Base-by-base conservation (phyloP, 176 grass and related monocot genomes). In the Saccharum officinarum region DNA sequence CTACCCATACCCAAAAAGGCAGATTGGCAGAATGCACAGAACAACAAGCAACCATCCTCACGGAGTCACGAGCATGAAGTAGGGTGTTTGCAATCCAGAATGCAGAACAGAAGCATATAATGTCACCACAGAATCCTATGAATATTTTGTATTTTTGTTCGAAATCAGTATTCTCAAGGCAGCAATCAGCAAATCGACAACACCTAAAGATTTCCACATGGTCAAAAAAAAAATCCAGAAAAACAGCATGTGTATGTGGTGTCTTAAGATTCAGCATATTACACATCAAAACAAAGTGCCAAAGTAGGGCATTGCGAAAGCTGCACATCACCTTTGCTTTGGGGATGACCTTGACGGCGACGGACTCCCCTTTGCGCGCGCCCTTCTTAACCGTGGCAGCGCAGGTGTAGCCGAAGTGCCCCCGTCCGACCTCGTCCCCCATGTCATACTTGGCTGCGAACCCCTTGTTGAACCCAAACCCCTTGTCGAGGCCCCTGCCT, bases 341-440 rank as follows among this genome's bases (percentile, higher is more conserved):
- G 36, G 93, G 93, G 52, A 95, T 95, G 86, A 95, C 90, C 80
- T 95, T 95, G 70, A 92, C 70, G 28, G 84, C 84, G 74, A 86
- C 80, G 0, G 78, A 45, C 14, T 89, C 87, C 3, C 80, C 91
- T 69, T 92, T 89, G 62, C 69, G 80, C 54, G 70, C 55, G 1
- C 91, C 84, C 69, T 86, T 92, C 75, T 30, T 89, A 46, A 83
- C 59, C 70, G 26, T 89, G 70, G 84, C 75, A 42, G 80, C 52
- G 84, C 80, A 89, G 15, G 90, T 91, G 89, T 81, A 91, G 1
- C 89, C 80, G 42, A 86, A 90, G 41, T 90, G 91, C 0, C 86
- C 89, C 69, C 93, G 74, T 67, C 91, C 91, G 11, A 92, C 88
- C 64, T 93, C 93, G 20, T 85, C 89, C 8, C 86, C 89, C 23